Evolutionary conservation across 1,139 yeast genomes (phyloP), one percentile per base, ranked within the genome.

Genomic region (Suhomyces taliae): DNA sequence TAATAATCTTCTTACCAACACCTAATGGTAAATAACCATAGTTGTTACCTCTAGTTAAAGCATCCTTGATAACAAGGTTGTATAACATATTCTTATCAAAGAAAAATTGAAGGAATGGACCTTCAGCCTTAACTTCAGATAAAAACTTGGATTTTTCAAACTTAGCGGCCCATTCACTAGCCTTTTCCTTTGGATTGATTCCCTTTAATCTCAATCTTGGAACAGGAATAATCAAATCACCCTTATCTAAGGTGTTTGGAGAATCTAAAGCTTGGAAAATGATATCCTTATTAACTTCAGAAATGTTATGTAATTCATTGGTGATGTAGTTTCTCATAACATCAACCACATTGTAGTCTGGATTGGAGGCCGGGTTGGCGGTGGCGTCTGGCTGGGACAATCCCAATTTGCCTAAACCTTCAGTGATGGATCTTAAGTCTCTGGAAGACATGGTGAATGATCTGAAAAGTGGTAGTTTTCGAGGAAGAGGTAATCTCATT

Each of bases 151-250:
- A 90, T 55, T 79, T 74, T 54, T 85, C 82, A 64, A 87, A 83
- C 44, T 76, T 74, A 50, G 67, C 77, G 31, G 96, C 87, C 90
- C 97, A 87, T 64, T 91, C 89, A 44, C 69, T 68, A 31, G 99
- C 98, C 59, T 90, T 76, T 49, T 84, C 90, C 65, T 87, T 87
- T 45, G 95, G 95, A 56, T 87, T 87, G 44, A 82, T 74, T 40
- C 96, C 96, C 72, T 91, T 90, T 57, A 90, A 76, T 71, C 97
- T 83, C 64, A 93, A 80, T 66, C 98, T 83, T 59, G 99, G 99
- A 43, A 93, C 79, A 38, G 99, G 98, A 49, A 93, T 81, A 56
- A 91, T 78, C 61, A 93, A 79, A 67, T 93, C 99, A 61, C 99
- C 99, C 65, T 95, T 87, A 50, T 90, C 97, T 56, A 87, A 70